A percentile compares a stretch with the other conserved stretches of the same genome.
Conservation (phyloP, 176 grass and related monocot genomes). For the Miscanthus lutarioriparius region DNA sequence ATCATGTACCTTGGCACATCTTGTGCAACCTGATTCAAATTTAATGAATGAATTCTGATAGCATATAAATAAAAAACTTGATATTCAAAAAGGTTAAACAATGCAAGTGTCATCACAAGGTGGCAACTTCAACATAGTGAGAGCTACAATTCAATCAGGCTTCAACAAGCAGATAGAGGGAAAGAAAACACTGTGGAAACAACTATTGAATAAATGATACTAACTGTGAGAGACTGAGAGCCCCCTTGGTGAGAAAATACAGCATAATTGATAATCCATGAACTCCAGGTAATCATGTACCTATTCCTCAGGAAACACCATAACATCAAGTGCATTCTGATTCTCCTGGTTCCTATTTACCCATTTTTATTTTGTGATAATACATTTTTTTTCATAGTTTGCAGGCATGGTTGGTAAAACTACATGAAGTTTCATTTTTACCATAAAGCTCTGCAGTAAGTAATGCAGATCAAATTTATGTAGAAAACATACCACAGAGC, state of each 20-base stretch:
- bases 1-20: slow-evolving; percentile 94
- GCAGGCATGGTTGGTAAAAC: neutral
- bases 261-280: neutral
- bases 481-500: slow-evolving; percentile 61
- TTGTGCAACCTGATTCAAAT: slow-evolving; percentile 68
- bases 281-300: neutral
- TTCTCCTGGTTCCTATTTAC: neutral
- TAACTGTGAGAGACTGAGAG: neutral
- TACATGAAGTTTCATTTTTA: neutral
- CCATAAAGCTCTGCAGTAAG: neutral
- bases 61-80: neutral
- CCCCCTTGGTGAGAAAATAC: neutral
- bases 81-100: slow-evolving; percentile 23
- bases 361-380: slow-evolving; percentile 9
- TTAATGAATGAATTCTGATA: slow-evolving; percentile 4
- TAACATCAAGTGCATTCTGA: neutral
- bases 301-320: slow-evolving; percentile 16
- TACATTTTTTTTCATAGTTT: neutral
- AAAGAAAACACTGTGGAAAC: slow-evolving; percentile 18
- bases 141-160: neutral
- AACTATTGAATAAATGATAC: neutral
- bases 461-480: slow-evolving; percentile 22
- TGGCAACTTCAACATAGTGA: neutral
- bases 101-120: neutral
- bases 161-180: slow-evolving; percentile 16